phyloP scores from a whole-genome alignment of 305 asterid species.

The Ruellia speciosa region DNA sequence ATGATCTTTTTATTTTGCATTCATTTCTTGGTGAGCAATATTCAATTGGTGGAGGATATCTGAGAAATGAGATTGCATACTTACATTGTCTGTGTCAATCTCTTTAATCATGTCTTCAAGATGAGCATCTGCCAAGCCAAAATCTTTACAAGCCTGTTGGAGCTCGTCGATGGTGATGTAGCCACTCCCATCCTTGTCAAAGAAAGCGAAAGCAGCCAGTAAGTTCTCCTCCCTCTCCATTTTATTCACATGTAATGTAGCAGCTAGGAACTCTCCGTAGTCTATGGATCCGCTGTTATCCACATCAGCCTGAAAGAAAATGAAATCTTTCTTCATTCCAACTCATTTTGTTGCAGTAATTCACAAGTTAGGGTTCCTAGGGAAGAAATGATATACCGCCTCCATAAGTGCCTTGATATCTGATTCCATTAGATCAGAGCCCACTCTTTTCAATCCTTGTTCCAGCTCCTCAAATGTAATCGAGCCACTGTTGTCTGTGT shows the following conservation, averaged over 20 bases:
- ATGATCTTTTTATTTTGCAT: not conserved
- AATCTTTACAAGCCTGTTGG: slow-evolving; percentile 74
- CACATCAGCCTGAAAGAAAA: slow-evolving; percentile 91
- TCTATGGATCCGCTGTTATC: slow-evolving; percentile 91
- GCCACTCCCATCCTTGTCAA: slow-evolving; percentile 88
- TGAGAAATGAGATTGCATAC: too few relatives aligned
- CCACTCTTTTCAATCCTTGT: slow-evolving; percentile 50
- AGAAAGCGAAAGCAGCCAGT: slow-evolving; percentile 78
- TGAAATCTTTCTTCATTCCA: too few relatives aligned
- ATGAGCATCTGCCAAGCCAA: slow-evolving; percentile 53
- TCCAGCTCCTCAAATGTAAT: slow-evolving; percentile 59
- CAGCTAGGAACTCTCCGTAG: slow-evolving; percentile 81
- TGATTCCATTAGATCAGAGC: slow-evolving; percentile 54
- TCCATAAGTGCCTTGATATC: slow-evolving; percentile 51
- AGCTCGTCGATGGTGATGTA: slow-evolving; percentile 84
- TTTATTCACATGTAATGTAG: slow-evolving; percentile 84
- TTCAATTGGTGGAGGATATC: too few relatives aligned
- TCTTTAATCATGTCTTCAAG: slow-evolving; percentile 71
- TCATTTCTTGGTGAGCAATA: too few relatives aligned
- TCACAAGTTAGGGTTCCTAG: too few relatives aligned
- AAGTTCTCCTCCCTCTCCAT: slow-evolving; percentile 75
- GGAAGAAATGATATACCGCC: slow-evolving; percentile 31
- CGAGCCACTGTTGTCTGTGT: slow-evolving; percentile 50
- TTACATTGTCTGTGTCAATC: slow-evolving; percentile 83
- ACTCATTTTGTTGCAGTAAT: too few relatives aligned